phyloP scores from a whole-genome alignment of 352 stramenopile genomes.

The Globisporangium lucens region DNA sequence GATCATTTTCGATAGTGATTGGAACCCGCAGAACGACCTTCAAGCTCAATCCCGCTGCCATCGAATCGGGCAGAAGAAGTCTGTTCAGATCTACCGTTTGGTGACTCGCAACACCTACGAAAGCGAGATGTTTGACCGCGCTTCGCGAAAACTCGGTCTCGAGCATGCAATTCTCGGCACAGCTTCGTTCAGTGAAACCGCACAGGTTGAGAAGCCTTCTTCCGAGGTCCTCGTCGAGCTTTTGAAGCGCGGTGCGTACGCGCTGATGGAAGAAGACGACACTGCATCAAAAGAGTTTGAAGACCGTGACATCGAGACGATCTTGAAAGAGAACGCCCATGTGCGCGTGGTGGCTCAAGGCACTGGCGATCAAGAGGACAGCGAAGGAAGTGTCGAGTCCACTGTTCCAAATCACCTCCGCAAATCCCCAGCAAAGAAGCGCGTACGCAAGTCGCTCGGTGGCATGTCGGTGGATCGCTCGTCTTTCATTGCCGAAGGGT shows the following conservation, averaged over 20 bases:
- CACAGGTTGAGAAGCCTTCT: slow-evolving; percentile 82
- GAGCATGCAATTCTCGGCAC: slow-evolving; percentile 98
- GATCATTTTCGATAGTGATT: slow-evolving; percentile 99
- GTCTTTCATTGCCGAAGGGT: slow-evolving; percentile 91
- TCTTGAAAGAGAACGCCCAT: slow-evolving; percentile 85
- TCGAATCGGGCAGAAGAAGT: slow-evolving; percentile 99
- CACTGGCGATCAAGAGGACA: slow-evolving; percentile 28
- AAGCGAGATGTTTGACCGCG: slow-evolving; percentile 99
- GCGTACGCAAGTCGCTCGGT: slow-evolving; percentile 70
- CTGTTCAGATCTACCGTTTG: slow-evolving; percentile 96
- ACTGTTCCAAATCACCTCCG: slow-evolving; percentile 13
- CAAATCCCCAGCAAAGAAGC: slow-evolving; percentile 49
- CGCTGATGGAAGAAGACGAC: slow-evolving; percentile 97
- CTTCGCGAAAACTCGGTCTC: slow-evolving; percentile 97
- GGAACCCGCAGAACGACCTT: slow-evolving; percentile 97
- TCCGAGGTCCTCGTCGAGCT: slow-evolving; percentile 96
- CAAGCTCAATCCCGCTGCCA: slow-evolving; percentile 92
- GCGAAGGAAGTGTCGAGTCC: slow-evolving; percentile 20
- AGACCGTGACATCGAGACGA: slow-evolving; percentile 97
- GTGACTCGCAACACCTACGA: slow-evolving; percentile 99
- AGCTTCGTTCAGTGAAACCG: slow-evolving; percentile 88
- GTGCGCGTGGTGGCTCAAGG: slow-evolving; percentile 57
- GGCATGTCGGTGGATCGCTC: slow-evolving; percentile 84
- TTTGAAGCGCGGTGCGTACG: slow-evolving; percentile 97
- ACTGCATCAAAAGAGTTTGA: slow-evolving; percentile 93